Base-by-base conservation (phyloP, 2,329 filamentous ascomycete species). In the Xylogone sp. region DNA sequence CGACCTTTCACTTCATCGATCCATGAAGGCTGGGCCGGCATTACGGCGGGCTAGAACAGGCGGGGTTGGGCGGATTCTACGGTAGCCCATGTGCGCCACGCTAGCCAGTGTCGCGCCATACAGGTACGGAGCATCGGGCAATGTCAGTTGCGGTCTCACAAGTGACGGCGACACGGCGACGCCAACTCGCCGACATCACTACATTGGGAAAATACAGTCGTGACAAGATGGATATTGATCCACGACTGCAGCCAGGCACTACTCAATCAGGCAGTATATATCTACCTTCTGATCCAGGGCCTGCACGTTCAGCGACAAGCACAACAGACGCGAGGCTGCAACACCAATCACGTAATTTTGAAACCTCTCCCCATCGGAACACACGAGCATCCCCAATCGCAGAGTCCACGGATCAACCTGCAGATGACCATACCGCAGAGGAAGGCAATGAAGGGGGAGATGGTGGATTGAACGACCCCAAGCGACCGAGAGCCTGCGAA, bases 401-500 rank as follows among this genome's bases (percentile, higher is more conserved):
- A 13, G n/a, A 39, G n/a, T 16, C 34, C n/a, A 16, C 13, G n/a
- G 34, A 39, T 7, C 34, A 39, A 39, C 8, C 34, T 18, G 34
- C 34, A 16, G 34, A 39, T 13, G n/a, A 39, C 34, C 43, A 51
- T 46, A 31, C 27, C 31, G 27, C 39, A 21, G 58, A 64, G 46
- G 56, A 54, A 10, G 54, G 45, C 21, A 21, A 31, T 45, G 52
- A 46, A 20, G 49, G 46, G 2, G 49, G 55, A n/a, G 59, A 57
- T 21, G 59, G 50, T 21, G 55, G 53, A 34, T 34, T 53, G 42
- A 56, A 56, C 21, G 65, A 67, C 53, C 58, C 60, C 12, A 68
- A 68, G 54, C 59, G 65, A 51, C 57, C 70, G 42, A 59, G 70
- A 53, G 71, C 71, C 5, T 75, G 72, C 56, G 70, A 71, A 46